Percentiles rank a stretch among this genome's conserved stretches.
These are phyloP conservation scores for Prunus mume DNA, from an alignment of 306 rosid species.

Conservation along the genomic window DNA sequence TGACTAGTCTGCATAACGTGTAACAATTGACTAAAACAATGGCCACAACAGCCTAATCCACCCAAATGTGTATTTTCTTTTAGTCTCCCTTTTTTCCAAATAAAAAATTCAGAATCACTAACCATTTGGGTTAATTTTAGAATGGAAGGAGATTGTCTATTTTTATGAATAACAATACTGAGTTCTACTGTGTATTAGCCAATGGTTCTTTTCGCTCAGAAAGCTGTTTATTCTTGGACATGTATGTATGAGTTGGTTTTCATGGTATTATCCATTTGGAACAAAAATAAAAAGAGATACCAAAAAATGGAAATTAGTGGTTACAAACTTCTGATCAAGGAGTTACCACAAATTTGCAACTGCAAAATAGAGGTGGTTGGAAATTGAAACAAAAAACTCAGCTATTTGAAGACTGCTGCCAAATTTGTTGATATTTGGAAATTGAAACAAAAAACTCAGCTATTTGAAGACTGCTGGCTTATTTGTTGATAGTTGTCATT, in stretches of 20 bases:
- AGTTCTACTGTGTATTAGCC: not conserved
- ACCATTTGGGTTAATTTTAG: not conserved
- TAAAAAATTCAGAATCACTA: not conserved
- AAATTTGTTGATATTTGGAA: conserved; percentile 9
- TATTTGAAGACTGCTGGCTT: not conserved
- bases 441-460: conserved; percentile 11
- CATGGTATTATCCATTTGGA: not conserved
- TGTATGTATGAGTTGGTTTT: not conserved
- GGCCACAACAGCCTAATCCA: no score
- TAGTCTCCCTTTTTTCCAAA: not conserved
- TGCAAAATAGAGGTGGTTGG: conserved; percentile 8
- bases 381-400: conserved; percentile 7
- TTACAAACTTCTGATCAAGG: conserved; percentile 4
- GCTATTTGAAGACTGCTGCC: conserved; percentile 5
- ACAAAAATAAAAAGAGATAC: not conserved
- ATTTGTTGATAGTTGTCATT: conserved; percentile 1
- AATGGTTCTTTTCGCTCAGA: not conserved
- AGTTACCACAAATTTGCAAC: conserved; percentile 28
- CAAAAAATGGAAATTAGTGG: conserved; percentile 18
- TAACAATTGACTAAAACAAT: no score
- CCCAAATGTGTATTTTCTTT: not conserved
- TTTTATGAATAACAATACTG: not conserved
- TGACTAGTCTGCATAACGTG: no score
- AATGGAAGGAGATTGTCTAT: not conserved
- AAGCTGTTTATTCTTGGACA: not conserved